Evolutionary conservation across 192 early-diverging fungal genomes (phyloP), one percentile per base, ranked within the genome.

Genomic region (Rhizophlyctis rosea): DNA sequence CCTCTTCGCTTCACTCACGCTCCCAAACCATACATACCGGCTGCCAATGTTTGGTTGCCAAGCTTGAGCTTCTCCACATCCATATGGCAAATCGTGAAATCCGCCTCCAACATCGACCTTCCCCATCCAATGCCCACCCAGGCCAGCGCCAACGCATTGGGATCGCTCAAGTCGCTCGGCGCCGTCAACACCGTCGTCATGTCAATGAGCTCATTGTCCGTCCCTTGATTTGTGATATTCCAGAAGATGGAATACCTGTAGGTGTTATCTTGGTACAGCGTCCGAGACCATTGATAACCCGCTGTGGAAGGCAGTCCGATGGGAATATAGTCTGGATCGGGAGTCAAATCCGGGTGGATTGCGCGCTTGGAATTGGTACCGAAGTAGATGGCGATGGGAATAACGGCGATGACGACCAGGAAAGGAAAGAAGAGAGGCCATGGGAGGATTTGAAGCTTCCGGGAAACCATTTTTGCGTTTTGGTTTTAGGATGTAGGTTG

Each of bases 71-170:
- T n/a, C n/a, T n/a, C n/a, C n/a, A n/a, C n/a, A 52, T n/a, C 23
- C 34, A 61, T 36, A 24, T 71, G 68, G 60, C 59, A 62, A 21
- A 79, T 62, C 2, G 73, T 30, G 54, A 75, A 75, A 47, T 79
- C 55, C 14, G 67, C 70, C 11, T 63, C 56, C 54, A 79, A 36
- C 77, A 79, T 79, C 27, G 61, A 36, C 11, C 39, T 9, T 25
- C 77, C 77, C n/a, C 52, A 76, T 13, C 66, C 77, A 23, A 78
- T 56, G 21, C 66, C 71, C 0, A 57, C 48, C 68, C 68, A 70
- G 3, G 61, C 39, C 57, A 54, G 62, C 18, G 31, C 51, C 47
- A 70, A 9, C 30, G 23, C 27, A 5, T 31, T 23, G 9, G 24
- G 29, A 23, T 53, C 51, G 21, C 23, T 29, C 51, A 7, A 23